Conservation (phyloP, 768 basidiomycete species). For the Pleurotus sapidus region DNA sequence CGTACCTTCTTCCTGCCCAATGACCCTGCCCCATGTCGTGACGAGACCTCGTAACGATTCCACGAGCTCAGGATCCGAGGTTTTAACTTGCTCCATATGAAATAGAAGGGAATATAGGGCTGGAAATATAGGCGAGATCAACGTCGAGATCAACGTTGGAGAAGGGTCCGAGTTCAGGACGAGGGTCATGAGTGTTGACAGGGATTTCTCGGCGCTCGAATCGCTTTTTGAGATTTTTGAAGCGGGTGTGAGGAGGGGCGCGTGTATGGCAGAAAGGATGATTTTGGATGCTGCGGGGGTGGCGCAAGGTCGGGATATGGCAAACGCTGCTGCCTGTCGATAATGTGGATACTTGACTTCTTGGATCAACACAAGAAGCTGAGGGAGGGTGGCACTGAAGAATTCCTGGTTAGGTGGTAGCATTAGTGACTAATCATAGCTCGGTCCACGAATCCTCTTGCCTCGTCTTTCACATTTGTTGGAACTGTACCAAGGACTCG, state of each 20-base stretch:
- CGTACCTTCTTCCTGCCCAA: conserved; percentile 48
- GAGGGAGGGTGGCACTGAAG: conserved; percentile 50
- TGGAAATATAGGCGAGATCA: conserved; percentile 69
- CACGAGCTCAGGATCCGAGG: conserved; percentile 62
- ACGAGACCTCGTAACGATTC: conserved; percentile 61
- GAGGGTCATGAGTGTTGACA: conserved; percentile 53
- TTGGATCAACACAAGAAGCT: conserved; percentile 49
- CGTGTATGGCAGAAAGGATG: conserved; percentile 49
- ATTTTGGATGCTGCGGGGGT: conserved; percentile 32
- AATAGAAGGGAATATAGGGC: conserved; percentile 63
- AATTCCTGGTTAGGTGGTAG: conserved; percentile 49
- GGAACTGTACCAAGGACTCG: conserved; percentile 65
- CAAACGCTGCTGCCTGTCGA: conserved; percentile 63
- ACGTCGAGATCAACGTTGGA: conserved; percentile 55
- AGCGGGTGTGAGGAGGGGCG: conserved; percentile 36
- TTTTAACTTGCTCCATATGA: conserved; percentile 49
- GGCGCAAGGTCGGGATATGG: conserved; percentile 63
- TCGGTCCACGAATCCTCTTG: conserved; percentile 25
- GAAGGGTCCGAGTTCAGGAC: conserved; percentile 80
- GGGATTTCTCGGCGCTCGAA: conserved; percentile 33
- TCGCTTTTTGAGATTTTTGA: background rate
- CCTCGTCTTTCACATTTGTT: conserved; percentile 48
- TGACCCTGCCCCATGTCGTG: conserved; percentile 73
- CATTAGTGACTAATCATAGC: background rate
- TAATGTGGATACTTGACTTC: conserved; percentile 41